phyloP scores from a whole-genome alignment of 441 rosid species.

The Bruguiera hainesii region DNA sequence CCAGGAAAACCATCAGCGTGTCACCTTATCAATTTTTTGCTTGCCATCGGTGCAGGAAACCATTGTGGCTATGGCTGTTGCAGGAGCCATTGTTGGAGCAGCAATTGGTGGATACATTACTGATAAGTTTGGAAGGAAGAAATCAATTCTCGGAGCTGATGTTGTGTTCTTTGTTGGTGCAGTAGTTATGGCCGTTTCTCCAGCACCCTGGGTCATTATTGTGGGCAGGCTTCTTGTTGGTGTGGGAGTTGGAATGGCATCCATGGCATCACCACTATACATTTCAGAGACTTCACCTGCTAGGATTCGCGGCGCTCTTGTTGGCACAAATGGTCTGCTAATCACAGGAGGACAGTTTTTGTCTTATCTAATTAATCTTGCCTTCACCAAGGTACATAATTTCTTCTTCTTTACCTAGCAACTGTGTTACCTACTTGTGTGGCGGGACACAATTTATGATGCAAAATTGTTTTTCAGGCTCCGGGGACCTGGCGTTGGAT shows the following conservation, averaged over 20 bases:
- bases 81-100: slow-evolving; percentile 76
- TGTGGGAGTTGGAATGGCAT: slow-evolving; percentile 82
- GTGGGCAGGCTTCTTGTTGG: slow-evolving; percentile 67
- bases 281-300: slow-evolving; percentile 86
- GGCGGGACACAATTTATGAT: too few species aligned
- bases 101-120: slow-evolving; percentile 66
- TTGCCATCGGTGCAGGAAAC: slow-evolving; percentile 35
- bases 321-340: slow-evolving; percentile 61
- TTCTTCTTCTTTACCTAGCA: too few species aligned
- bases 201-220: slow-evolving; percentile 54
- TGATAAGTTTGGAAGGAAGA: slow-evolving; percentile 59
- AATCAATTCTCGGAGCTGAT: slow-evolving; percentile 51
- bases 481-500: slow-evolving; percentile 79
- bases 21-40: not conserved
- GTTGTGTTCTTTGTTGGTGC: slow-evolving; percentile 55
- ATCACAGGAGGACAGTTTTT: slow-evolving; percentile 73
- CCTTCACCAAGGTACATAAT: slow-evolving; percentile 27
- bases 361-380: slow-evolving; percentile 65
- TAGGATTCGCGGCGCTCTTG: slow-evolving; percentile 69
- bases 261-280: slow-evolving; percentile 78
- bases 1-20: too few species aligned
- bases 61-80: slow-evolving; percentile 66
- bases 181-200: slow-evolving; percentile 63
- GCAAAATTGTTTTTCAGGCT: slow-evolving; percentile 21
- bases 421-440: too few species aligned